Evolutionary conservation across 169 alveolate genomes (phyloP), one percentile per base, ranked within the genome.

Genomic region (Plasmodium blacklocki): DNA sequence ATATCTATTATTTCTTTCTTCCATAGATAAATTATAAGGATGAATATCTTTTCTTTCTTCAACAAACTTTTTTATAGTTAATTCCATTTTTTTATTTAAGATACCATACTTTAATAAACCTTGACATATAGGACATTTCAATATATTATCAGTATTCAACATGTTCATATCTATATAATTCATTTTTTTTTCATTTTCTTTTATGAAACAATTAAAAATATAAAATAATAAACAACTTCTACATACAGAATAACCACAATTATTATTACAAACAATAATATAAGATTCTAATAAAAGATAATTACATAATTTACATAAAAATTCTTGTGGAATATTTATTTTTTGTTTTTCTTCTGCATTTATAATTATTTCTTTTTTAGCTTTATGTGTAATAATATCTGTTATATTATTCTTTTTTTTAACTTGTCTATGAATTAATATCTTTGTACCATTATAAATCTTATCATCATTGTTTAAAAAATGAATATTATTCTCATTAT

Each of bases 181-280:
- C 15, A 3, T 21, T 62, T 72, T 86, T 14, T 72, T 72, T 23
- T 72, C 92, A 72, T 86, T 66, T 21, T 71, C 72, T 47, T 18
- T 21, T 7, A 86, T 66, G 3, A 71, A 9, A 2, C 45, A 12
- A 64, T 50, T 86, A 3, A 86, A 59, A 9, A 86, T 72, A 54
- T 71, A 86, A 66, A 86, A 86, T 26, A 86, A 56, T 18, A 86
- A 47, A 71, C 92, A 86, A 15, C 58, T 86, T 43, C 73, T 86
- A 39, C 92, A 86, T 18, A 86, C 92, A 7, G 92, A 86, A 73
- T 86, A 86, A 21, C 92, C 92, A 86, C 92, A 86, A 50, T 86
- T 86, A 64, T 86, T 86, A 43, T 43, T 71, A 52, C 92, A 86
- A 19, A 86, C 92, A 58, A 86, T 62, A 12, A 86, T 86, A 19